phyloP scores from a whole-genome alignment of 2,329 filamentous ascomycete genomes.

The Septoria linicola region DNA sequence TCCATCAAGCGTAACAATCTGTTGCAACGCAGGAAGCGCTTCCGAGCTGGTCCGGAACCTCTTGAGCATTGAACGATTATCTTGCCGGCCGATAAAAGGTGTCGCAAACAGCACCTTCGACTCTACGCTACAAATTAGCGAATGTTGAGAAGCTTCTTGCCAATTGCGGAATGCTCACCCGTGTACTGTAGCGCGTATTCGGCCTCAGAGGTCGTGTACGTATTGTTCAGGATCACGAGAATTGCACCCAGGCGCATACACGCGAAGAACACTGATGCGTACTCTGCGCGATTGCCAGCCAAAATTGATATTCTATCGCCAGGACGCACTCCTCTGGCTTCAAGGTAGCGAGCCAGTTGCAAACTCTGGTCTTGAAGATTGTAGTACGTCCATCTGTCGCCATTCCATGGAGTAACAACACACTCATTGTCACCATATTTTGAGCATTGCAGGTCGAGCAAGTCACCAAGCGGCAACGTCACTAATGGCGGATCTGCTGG shows the following conservation, averaged over 20 bases:
- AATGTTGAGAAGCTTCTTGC: neutral
- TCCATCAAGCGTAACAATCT: slow-evolving; percentile 32
- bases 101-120: slow-evolving; percentile 74
- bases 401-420: slow-evolving; percentile 73
- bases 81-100: slow-evolving; percentile 63
- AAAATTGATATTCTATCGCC: slow-evolving; percentile 74
- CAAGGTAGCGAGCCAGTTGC: slow-evolving; percentile 48
- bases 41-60: slow-evolving; percentile 21
- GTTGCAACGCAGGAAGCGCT: slow-evolving; percentile 26
- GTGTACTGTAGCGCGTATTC: slow-evolving; percentile 70
- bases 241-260: slow-evolving; percentile 53
- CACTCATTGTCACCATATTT: slow-evolving; percentile 66
- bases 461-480: slow-evolving; percentile 69
- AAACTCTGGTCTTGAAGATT: slow-evolving; percentile 42
- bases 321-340: slow-evolving; percentile 64
- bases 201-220: slow-evolving; percentile 72
- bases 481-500: slow-evolving; percentile 67
- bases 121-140: slow-evolving; percentile 45
- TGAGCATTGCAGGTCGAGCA: slow-evolving; percentile 68
- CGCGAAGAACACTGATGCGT: slow-evolving; percentile 68
- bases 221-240: slow-evolving; percentile 78
- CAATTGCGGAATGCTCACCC: slow-evolving; percentile 47
- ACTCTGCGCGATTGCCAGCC: slow-evolving; percentile 62
- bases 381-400: slow-evolving; percentile 66
- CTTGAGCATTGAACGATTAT: slow-evolving; percentile 60